Conservation (phyloP, 805 yeast genomes). For the Kazachstania kunashirensis region DNA sequence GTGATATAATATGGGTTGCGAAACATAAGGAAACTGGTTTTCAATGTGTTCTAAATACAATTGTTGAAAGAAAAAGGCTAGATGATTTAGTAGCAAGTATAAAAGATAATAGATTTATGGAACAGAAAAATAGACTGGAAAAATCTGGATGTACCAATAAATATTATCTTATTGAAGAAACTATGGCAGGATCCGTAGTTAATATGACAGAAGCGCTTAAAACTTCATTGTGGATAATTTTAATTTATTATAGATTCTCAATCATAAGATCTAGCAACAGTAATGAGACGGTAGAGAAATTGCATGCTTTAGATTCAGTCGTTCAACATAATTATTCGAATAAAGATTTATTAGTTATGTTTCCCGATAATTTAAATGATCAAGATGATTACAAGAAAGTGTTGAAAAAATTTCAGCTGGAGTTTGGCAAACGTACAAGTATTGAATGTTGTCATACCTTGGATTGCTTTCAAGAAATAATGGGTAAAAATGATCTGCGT, state of each 20-base stretch:
- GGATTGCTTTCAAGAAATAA: slow-evolving; percentile 50
- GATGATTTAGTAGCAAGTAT: slow-evolving; percentile 80
- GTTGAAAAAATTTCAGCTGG: slow-evolving; percentile 35
- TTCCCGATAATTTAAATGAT: slow-evolving; percentile 39
- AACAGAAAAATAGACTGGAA: slow-evolving; percentile 71
- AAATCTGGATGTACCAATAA: slow-evolving; percentile 59
- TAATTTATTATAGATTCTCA: slow-evolving; percentile 57
- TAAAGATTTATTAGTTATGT: slow-evolving; percentile 39
- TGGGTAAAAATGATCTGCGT: slow-evolving; percentile 59
- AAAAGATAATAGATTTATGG: slow-evolving; percentile 78
- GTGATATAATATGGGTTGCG: slow-evolving; percentile 90
- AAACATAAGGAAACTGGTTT: slow-evolving; percentile 45
- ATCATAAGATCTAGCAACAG: slow-evolving; percentile 59
- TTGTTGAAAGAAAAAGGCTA: slow-evolving; percentile 83
- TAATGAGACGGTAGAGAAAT: slow-evolving; percentile 55
- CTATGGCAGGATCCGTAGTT: slow-evolving; percentile 34
- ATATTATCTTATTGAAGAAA: slow-evolving; percentile 75
- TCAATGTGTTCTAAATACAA: slow-evolving; percentile 64
- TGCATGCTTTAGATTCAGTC: slow-evolving; percentile 36
- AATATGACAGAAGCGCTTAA: slow-evolving; percentile 54
- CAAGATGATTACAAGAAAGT: slow-evolving; percentile 42
- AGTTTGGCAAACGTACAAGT: slow-evolving; percentile 28
- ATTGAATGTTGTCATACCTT: slow-evolving; percentile 38
- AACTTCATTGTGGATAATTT: slow-evolving; percentile 64
- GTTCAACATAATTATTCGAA: slow-evolving; percentile 38